Evolutionary conservation across 2,329 filamentous ascomycete genomes (phyloP).

Genomic region (Phialophora verrucosa): DNA sequence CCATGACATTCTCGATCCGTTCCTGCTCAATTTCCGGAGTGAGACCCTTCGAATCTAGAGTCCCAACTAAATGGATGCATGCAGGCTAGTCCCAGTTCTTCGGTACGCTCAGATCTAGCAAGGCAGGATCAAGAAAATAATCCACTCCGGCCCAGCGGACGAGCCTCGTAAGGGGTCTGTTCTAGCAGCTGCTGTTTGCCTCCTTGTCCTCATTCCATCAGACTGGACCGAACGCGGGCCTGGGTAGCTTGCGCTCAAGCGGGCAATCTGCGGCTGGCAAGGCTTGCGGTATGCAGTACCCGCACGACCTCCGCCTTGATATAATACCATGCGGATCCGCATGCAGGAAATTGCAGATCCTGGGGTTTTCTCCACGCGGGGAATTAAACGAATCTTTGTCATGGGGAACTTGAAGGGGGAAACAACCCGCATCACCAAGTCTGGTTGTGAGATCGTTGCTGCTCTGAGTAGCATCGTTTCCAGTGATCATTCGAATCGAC

Average conservation of each 20-base stretch:
- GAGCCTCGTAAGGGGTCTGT: neutral
- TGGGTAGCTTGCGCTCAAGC: neutral
- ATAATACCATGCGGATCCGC: slow-evolving; percentile 20
- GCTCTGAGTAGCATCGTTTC: neutral
- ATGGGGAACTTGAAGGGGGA: neutral
- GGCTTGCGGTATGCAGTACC: neutral
- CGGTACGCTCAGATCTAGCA: neutral
- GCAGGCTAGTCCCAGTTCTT: neutral
- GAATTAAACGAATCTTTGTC: neutral
- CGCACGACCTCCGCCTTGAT: slow-evolving; percentile 9
- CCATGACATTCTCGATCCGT: neutral
- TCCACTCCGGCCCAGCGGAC: slow-evolving; percentile 5
- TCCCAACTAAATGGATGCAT: neutral
- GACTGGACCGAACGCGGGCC: neutral
- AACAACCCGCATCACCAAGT: neutral
- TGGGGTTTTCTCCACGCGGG: slow-evolving; percentile 20
- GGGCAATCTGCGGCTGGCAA: neutral
- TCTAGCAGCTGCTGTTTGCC: neutral
- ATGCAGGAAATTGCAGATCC: slow-evolving; percentile 15
- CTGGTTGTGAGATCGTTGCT: neutral
- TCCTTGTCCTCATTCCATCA: neutral
- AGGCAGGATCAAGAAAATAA: neutral
- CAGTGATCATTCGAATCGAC: neutral
- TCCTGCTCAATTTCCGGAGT: neutral
- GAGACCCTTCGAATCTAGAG: neutral